phyloP scores from a whole-genome alignment of 768 basidiomycete genomes.

The Guyanaporus albipodus region DNA sequence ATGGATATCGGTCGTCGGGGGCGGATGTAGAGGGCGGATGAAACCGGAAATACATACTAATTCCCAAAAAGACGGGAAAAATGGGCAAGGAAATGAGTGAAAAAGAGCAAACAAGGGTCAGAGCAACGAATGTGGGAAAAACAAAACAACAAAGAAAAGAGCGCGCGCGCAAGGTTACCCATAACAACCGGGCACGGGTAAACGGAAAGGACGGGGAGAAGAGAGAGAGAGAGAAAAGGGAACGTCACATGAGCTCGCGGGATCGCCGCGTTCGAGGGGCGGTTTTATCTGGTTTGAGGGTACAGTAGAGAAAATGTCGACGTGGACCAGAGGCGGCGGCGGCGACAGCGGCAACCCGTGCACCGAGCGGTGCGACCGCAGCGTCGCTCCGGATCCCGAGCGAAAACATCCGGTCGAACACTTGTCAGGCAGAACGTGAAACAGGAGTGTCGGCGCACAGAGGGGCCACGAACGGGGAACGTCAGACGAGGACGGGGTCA shows the following conservation, averaged over 20 bases:
- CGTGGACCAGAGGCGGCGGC: conserved; percentile 70
- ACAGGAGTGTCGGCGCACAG: too few relatives aligned
- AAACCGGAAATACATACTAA: conserved; percentile 18
- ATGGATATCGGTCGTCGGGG: conserved; percentile 4
- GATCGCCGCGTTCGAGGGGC: conserved; percentile 43
- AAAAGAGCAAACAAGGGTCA: not conserved
- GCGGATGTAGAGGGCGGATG: conserved; percentile 16
- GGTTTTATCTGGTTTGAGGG: conserved; percentile 58
- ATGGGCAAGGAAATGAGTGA: not conserved
- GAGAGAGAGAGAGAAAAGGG: too few relatives aligned
- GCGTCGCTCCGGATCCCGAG: conserved; percentile 74
- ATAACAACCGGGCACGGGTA: too few relatives aligned
- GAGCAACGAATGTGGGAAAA: not conserved
- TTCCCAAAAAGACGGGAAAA: not conserved
- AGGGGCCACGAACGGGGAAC: too few relatives aligned
- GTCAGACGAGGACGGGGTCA: not conserved
- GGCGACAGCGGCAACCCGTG: conserved; percentile 61
- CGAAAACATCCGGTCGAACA: conserved; percentile 88
- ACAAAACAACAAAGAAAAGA: too few relatives aligned
- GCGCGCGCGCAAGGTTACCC: too few relatives aligned
- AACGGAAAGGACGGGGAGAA: too few relatives aligned
- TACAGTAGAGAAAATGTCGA: conserved; percentile 81
- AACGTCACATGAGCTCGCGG: conserved; percentile 28
- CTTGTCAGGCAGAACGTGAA: too few relatives aligned
- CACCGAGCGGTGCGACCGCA: conserved; percentile 53